Base-by-base conservation (phyloP, 345 rosid species). In the Bruguiera gymnorhiza region DNA sequence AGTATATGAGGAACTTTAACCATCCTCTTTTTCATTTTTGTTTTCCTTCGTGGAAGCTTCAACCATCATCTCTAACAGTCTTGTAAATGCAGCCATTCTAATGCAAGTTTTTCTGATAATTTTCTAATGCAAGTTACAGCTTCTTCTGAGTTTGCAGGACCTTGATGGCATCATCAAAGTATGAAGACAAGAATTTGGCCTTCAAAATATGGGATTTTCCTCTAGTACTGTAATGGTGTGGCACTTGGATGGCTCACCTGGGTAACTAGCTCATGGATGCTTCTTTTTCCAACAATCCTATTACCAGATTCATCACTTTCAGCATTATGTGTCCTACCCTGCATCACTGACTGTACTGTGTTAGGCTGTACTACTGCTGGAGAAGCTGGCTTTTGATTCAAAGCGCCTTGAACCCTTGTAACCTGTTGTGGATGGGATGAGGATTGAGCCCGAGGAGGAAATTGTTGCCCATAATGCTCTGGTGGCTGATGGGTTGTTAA, bases 261-360 rank as follows among this genome's bases (percentile, higher is more conserved):
- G 78, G 80, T 83, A 74, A 92, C 86, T 67, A 92, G 82, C 73
- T 95, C 96, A 67, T 83, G 86, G 78, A 95, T 90, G 77, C 88
- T 92, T 84, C 99, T 83, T 87, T 95, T 95, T 62, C 87, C 81
- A 67, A 95, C 85, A 69, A 95, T 81, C 75, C 90, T 82, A 72
- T 75, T 80, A 63, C 87, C 83, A 76, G 83, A 70, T 67, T 82
- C 88, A 20, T 89, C 90, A 73, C 36, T 82, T 73, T 90, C 97
- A 36, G 68, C 60, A 66, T 70, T 73, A 66, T 78, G 77, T 71
- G 80, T 69, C 84, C 74, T 88, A 75, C 67, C 79, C 72, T 80
- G 88, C 60, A 68, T 78, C 63, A 68, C 83, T 50, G 85, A 66
- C 70, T 82, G 90, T 56, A 79, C 60, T 51, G 77, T 66, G 70